Evolutionary conservation across 2,329 filamentous ascomycete genomes (phyloP).

Genomic region (Capronia epimyces): DNA sequence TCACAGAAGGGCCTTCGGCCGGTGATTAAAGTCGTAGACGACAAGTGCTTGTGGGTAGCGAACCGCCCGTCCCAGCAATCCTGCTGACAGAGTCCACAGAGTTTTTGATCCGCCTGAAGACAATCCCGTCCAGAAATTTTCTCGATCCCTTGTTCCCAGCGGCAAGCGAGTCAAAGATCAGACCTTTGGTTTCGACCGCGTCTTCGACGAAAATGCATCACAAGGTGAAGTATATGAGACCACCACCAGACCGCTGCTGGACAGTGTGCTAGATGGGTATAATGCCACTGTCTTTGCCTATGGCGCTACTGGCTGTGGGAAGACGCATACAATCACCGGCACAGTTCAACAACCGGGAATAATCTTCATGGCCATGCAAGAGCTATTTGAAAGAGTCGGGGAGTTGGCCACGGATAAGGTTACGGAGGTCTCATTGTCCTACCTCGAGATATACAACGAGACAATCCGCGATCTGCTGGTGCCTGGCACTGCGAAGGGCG

Average conservation of each 20-base stretch:
- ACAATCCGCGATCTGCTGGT: slow-evolving; percentile 92
- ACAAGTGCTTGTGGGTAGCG: slow-evolving; percentile 77
- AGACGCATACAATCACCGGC: slow-evolving; percentile 95
- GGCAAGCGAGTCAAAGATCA: slow-evolving; percentile 96
- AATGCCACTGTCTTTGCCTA: slow-evolving; percentile 99
- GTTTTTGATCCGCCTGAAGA: slow-evolving; percentile 97
- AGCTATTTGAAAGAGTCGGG: slow-evolving; percentile 92
- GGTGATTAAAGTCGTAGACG: slow-evolving; percentile 94
- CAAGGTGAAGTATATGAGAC: slow-evolving; percentile 93
- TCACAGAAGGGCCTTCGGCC: slow-evolving; percentile 79
- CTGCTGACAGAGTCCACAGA: slow-evolving; percentile 45
- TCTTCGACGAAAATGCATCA: slow-evolving; percentile 91
- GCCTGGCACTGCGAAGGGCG: slow-evolving; percentile 73
- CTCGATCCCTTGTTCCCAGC: slow-evolving; percentile 69
- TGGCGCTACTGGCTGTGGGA: slow-evolving; percentile 94
- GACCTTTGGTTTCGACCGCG: slow-evolving; percentile 91
- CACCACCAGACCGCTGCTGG: slow-evolving; percentile 81
- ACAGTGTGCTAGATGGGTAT: slow-evolving; percentile 93
- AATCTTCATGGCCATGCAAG: slow-evolving; percentile 98
- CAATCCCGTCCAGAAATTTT: slow-evolving; percentile 82
- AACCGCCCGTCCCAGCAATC: neutral
- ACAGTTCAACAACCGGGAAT: slow-evolving; percentile 90
- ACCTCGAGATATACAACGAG: slow-evolving; percentile 98
- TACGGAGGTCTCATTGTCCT: slow-evolving; percentile 86
- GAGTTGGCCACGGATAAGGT: slow-evolving; percentile 80